Conservation (phyloP, 2,329 filamentous ascomycete species). For the Botrytis fabae region DNA sequence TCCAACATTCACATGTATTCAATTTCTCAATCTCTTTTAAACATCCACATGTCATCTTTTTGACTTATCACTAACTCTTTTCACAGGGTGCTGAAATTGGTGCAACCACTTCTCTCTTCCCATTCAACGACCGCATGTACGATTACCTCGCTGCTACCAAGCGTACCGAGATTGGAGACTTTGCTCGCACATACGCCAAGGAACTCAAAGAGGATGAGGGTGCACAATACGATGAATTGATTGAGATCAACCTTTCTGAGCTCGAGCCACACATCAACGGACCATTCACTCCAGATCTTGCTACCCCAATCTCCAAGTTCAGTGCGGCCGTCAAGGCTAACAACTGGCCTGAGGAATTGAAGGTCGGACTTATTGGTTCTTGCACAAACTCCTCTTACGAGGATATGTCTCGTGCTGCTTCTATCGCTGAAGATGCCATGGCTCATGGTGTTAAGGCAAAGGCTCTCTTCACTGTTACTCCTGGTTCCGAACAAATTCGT, state of each 20-base stretch:
- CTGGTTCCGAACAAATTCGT: slow-evolving; percentile 94
- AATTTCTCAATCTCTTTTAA: background rate
- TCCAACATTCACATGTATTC: background rate
- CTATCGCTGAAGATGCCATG: slow-evolving; percentile 87
- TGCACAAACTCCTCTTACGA: slow-evolving; percentile 89
- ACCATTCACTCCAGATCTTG: slow-evolving; percentile 97
- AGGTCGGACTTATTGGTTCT: slow-evolving; percentile 94
- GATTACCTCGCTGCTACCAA: slow-evolving; percentile 93
- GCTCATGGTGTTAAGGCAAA: slow-evolving; percentile 93
- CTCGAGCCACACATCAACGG: slow-evolving; percentile 99
- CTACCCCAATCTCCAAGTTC: slow-evolving; percentile 97
- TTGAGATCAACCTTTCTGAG: slow-evolving; percentile 92
- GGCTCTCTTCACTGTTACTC: slow-evolving; percentile 89
- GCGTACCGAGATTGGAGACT: slow-evolving; percentile 87
- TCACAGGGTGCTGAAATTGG: slow-evolving; percentile 64
- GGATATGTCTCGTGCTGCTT: slow-evolving; percentile 92
- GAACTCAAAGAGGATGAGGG: slow-evolving; percentile 87
- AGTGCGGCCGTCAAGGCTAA: slow-evolving; percentile 91
- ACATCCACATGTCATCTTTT: background rate
- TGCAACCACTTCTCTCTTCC: slow-evolving; percentile 92
- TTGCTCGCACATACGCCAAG: slow-evolving; percentile 77
- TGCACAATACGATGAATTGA: slow-evolving; percentile 91
- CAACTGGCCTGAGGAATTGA: slow-evolving; percentile 93
- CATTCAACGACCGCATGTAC: slow-evolving; percentile 97
- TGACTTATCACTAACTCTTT: background rate